Percentiles rank a stretch among this genome's conserved stretches.
Evolutionary conservation across 2,329 filamentous ascomycete genomes (phyloP).

Genomic region (Ramichloridium luteum): DNA sequence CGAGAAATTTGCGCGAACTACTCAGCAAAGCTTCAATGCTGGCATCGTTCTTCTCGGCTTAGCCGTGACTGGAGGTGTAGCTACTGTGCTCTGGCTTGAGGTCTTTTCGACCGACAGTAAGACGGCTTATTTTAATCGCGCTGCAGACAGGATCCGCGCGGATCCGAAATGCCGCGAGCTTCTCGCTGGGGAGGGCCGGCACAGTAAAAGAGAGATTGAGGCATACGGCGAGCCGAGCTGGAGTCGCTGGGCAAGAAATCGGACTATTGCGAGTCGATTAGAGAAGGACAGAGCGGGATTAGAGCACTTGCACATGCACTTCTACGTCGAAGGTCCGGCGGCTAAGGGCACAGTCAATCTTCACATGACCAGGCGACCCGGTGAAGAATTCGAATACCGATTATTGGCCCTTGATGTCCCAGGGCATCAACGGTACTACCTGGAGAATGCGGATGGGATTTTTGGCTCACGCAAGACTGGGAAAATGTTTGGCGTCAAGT

Average conservation of each 20-base stretch:
- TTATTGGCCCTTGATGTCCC: constrained; percentile 70
- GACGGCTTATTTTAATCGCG: constrained; percentile 77
- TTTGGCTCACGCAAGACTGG: constrained; percentile 26
- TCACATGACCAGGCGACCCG: constrained; percentile 60
- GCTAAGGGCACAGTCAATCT: constrained; percentile 62
- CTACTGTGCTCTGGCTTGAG: constrained; percentile 66
- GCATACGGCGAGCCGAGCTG: constrained; percentile 71
- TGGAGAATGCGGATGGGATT: constrained; percentile 46
- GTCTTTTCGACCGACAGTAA: constrained; percentile 76
- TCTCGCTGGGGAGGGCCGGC: constrained; percentile 48
- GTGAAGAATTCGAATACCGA: constrained; percentile 60
- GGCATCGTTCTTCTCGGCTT: constrained; percentile 63
- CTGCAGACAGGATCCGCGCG: constrained; percentile 64
- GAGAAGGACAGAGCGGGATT: constrained; percentile 62
- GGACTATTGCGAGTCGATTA: constrained; percentile 39
- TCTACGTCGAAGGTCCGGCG: constrained; percentile 69
- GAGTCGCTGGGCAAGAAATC: constrained; percentile 65
- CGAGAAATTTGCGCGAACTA: constrained; percentile 75
- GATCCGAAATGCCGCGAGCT: constrained; percentile 59
- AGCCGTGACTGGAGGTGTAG: constrained; percentile 64
- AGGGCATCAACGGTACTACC: constrained; percentile 50
- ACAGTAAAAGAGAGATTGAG: constrained; percentile 54
- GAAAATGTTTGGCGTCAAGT: constrained; percentile 52
- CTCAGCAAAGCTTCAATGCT: constrained; percentile 85
- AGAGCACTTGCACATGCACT: constrained; percentile 74